These are phyloP conservation scores for Andrographis paniculata DNA, from an alignment of 305 asterid genomes.

Conservation along the genomic window DNA sequence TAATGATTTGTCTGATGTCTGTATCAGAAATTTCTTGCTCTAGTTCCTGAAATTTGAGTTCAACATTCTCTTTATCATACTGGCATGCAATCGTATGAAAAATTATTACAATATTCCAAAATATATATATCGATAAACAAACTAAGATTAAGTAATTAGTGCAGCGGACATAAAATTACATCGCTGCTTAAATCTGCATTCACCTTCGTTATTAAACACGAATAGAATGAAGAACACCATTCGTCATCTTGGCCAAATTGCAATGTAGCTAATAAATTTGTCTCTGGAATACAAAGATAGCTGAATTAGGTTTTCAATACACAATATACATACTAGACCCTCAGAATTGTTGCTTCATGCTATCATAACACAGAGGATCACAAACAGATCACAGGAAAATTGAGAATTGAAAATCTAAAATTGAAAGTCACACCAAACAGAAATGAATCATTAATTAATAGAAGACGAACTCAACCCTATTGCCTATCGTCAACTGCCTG, in stretches of 20 bases:
- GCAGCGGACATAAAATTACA: conserved; percentile 7
- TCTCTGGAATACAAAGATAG: conserved; percentile 49
- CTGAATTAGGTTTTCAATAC: conserved; percentile 18
- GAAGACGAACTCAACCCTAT: no score
- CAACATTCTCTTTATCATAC: conserved; percentile 92
- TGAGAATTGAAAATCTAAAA: no score
- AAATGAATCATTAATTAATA: no score
- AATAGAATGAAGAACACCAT: conserved; percentile 95
- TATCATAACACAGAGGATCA: no score
- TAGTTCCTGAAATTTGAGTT: conserved; percentile 73
- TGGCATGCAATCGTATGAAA: conserved; percentile 27
- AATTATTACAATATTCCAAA: conserved; percentile 11
- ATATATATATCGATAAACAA: no score
- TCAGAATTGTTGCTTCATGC: no score
- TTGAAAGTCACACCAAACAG: no score
- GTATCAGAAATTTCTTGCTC: conserved; percentile 58
- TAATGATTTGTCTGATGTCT: conserved; percentile 46
- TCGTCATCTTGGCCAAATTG: conserved; percentile 85
- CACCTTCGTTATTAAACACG: conserved; percentile 93
- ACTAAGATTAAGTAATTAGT: conserved; percentile 5
- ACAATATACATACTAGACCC: no score
- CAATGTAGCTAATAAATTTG: conserved; percentile 56
- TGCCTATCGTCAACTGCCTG: no score
- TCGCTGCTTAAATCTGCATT: conserved; percentile 18
- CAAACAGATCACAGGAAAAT: no score